Evolutionary conservation across 192 early-diverging fungal species (phyloP), one percentile per base, ranked within the genome.

Genomic region (Piromyces sp.): DNA sequence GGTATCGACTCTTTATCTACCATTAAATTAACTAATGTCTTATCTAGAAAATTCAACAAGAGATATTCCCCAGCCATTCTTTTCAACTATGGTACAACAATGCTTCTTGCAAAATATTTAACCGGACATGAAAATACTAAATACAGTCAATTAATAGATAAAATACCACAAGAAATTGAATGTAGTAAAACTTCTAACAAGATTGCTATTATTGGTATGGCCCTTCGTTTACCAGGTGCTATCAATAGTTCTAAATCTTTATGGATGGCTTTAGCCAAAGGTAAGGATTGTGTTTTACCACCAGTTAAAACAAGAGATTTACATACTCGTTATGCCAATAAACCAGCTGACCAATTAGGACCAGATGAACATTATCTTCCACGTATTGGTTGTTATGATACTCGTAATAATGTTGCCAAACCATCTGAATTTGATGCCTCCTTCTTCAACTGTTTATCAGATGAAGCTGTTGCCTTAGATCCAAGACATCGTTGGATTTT

Each of bases 381-480:
- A 22, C 42, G 42, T 22, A 51, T 51, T 51, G 42, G 42, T 22
- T 51, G 42, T 22, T 51, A 51, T 22, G 42, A 51, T 51, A 51
- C 42, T 51, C 42, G 42, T 51, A 22, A 3, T 22, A 51, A 6
- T 22, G 42, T 22, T 51, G 42, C 42, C 5, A 51, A 51, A 22
- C 42, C 42, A 22, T 51, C 42, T 5, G 42, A 51, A 51, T 51
- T 51, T 16, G 42, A 51, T 51, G 42, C 42, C 17, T 17, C 42
- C 0, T 51, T 51, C 17, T 51, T 51, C 19, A 51, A 51, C 17
- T 51, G 42, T 51, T 68, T 68, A 28, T 6, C 30, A 19, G 80
- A 82, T 26, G 85, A 86, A 80, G 85, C 85, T 29, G 19, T 79
- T 9, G 17, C n/a, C 16, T 30, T 81, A 29, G 85, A 86, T 58